Conservation (phyloP, 2,329 filamentous ascomycete species). For the Sporothrix globosa region DNA sequence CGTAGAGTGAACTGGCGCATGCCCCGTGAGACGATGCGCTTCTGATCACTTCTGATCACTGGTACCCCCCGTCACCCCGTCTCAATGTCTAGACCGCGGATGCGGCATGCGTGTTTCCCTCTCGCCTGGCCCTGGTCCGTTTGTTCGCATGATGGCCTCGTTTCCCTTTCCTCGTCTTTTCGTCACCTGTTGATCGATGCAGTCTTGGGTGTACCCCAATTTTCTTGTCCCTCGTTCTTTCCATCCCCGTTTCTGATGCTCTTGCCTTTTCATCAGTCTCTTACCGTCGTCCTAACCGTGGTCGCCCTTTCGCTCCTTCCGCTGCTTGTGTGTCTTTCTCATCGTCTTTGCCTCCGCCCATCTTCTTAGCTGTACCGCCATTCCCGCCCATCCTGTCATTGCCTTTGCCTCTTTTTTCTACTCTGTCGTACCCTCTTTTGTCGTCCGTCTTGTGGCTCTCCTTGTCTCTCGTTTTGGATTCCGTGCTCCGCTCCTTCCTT, state of each 20-base stretch:
- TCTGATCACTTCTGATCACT: constrained; percentile 23
- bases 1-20: constrained; percentile 1
- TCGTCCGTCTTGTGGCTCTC: constrained; percentile 10
- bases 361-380: constrained; percentile 9
- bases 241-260: constrained; percentile 23
- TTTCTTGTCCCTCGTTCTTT: constrained; percentile 30
- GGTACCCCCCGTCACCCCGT: constrained; percentile 21
- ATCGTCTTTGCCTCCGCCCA: constrained; percentile 31
- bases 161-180: constrained; percentile 40
- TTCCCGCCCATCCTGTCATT: constrained; percentile 11
- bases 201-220: constrained; percentile 31
- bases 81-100: constrained; percentile 29
- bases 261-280: constrained; percentile 21
- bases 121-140: constrained; percentile 37
- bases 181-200: constrained; percentile 33
- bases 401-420: constrained; percentile 40
- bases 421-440: constrained; percentile 38
- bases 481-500: constrained; percentile 32
- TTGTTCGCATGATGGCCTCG: constrained; percentile 45
- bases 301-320: constrained; percentile 29
- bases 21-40: constrained; percentile 25
- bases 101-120: constrained; percentile 32
- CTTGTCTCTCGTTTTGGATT: constrained; percentile 40
- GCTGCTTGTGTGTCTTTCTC: constrained; percentile 12
- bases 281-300: constrained; percentile 22